phyloP scores from a whole-genome alignment of 2,329 filamentous ascomycete genomes.

The Fusarium verticillioides region DNA sequence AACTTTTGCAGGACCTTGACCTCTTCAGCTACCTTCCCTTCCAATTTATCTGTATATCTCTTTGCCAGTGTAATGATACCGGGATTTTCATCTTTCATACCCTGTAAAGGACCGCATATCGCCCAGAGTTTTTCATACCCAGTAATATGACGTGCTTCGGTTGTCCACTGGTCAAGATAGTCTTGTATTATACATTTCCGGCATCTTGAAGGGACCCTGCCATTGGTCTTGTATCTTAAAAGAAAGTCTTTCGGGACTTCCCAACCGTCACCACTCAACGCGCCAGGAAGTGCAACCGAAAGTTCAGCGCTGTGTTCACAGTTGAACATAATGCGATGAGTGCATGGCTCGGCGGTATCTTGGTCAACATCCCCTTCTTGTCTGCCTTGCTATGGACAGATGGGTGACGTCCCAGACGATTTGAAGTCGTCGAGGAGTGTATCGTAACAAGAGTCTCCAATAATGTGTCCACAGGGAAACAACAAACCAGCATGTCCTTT shows the following conservation, averaged over 20 bases:
- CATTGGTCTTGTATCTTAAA: not conserved
- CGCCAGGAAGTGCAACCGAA: not conserved
- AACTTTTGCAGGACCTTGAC: not conserved
- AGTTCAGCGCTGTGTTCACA: slow-evolving; percentile 21
- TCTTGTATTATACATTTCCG: slow-evolving; percentile 21
- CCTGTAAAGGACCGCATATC: not conserved
- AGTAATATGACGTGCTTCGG: not conserved
- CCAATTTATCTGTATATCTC: not conserved
- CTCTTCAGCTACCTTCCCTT: not conserved
- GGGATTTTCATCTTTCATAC: not conserved
- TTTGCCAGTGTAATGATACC: not conserved
- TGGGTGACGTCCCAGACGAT: not conserved
- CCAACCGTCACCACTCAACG: not conserved
- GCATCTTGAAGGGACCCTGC: slow-evolving; percentile 12
- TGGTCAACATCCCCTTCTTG: slow-evolving; percentile 1
- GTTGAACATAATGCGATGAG: slow-evolving; percentile 26
- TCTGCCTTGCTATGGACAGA: slow-evolving; percentile 35
- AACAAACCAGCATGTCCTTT: not conserved
- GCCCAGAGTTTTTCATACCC: not conserved
- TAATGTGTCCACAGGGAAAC: slow-evolving; percentile 40
- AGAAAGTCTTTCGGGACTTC: slow-evolving; percentile 2
- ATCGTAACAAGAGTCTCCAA: slow-evolving; percentile 29
- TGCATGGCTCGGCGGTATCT: slow-evolving; percentile 11
- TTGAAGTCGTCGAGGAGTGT: not conserved
- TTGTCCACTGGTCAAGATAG: slow-evolving; percentile 20